Conservation (phyloP, 1,284 basidiomycete species). For the Chalciporus sp. region DNA sequence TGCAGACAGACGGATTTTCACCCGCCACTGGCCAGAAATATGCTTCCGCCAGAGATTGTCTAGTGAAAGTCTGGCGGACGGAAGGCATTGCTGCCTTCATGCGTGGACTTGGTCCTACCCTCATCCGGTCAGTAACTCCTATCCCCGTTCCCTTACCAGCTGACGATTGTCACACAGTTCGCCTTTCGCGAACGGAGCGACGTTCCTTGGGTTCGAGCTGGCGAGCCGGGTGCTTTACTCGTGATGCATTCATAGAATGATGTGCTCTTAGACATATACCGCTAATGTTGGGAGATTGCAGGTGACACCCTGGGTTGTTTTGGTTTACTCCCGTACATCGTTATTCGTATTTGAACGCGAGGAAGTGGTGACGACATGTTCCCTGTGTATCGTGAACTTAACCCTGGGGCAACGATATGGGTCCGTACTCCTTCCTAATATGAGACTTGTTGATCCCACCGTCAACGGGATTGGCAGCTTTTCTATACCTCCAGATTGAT, state of each 20-base stretch:
- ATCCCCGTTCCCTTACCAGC: constrained; percentile 12
- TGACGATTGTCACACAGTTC: constrained; percentile 50
- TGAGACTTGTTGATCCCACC: no score
- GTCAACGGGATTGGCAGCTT: no score
- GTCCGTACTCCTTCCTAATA: no score
- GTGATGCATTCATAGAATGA: constrained; percentile 11
- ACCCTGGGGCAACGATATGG: no score
- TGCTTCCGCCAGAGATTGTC: constrained; percentile 80
- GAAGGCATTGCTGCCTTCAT: constrained; percentile 89
- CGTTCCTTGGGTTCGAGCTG: constrained; percentile 91
- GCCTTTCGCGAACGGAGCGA: constrained; percentile 90
- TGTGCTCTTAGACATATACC: not conserved
- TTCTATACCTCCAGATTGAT: no score
- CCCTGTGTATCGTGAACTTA: not conserved
- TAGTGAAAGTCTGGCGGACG: constrained; percentile 76
- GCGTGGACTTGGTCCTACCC: constrained; percentile 86
- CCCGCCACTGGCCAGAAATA: constrained; percentile 79
- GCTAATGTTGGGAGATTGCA: not conserved
- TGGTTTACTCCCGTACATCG: constrained; percentile 2
- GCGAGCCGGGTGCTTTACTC: constrained; percentile 69
- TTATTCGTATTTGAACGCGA: constrained; percentile 1
- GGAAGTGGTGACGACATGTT: not conserved
- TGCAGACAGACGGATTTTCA: constrained; percentile 92
- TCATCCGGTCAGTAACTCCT: constrained; percentile 71
- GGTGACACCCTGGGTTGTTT: constrained; percentile 1